Evolutionary conservation across 371 early-diverging fungal species (phyloP).

Genomic region (Mortierella sp.): DNA sequence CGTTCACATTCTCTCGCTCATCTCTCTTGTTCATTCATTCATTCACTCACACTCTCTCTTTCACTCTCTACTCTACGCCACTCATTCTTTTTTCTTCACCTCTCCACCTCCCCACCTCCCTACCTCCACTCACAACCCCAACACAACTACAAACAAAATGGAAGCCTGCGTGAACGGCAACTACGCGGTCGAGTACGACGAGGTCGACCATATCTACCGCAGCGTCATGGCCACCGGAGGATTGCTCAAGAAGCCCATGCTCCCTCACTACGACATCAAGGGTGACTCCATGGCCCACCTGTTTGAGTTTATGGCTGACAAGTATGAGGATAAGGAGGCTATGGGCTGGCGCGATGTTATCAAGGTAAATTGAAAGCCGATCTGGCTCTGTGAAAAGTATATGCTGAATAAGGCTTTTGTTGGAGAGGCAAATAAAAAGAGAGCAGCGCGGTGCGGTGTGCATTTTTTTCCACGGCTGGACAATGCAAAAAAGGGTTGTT

Average conservation of each 20-base stretch:
- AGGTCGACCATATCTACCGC: conserved; percentile 65
- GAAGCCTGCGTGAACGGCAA: conserved; percentile 42
- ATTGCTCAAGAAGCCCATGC: conserved; percentile 60
- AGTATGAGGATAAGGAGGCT: conserved; percentile 59
- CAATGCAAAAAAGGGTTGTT: neutral
- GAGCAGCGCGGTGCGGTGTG: neutral
- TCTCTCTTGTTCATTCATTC: neutral
- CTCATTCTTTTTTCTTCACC: neutral
- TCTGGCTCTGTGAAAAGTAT: neutral
- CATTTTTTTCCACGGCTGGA: neutral
- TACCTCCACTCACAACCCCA: neutral
- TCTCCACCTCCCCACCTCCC: neutral
- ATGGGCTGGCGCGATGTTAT: conserved; percentile 66
- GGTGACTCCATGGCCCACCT: conserved; percentile 62
- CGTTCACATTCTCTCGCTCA: neutral
- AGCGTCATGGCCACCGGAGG: conserved; percentile 58
- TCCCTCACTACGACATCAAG: conserved; percentile 58
- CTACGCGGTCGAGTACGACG: conserved; percentile 61
- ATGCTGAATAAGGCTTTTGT: neutral
- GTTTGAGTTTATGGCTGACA: conserved; percentile 61
- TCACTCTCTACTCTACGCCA: neutral
- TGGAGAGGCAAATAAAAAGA: neutral
- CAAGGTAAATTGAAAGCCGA: conserved; percentile 54
- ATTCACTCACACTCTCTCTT: neutral
- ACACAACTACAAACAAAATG: neutral